These are phyloP conservation scores for Suhomyces kunorum DNA, from an alignment of 1,139 yeast genomes.

Conservation along the genomic window DNA sequence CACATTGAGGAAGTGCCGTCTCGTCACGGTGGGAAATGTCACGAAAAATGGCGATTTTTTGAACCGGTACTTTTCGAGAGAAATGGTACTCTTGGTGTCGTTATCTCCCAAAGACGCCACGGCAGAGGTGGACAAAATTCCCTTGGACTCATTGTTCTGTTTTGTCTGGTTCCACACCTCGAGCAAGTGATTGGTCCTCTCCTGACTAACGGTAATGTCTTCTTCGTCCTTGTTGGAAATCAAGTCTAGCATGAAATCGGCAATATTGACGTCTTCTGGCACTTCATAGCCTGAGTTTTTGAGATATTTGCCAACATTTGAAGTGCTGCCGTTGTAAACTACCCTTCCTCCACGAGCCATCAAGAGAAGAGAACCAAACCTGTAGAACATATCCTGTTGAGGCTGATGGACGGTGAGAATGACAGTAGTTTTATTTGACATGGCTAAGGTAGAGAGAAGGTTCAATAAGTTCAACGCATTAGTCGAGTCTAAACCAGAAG, in stretches of 20 bases:
- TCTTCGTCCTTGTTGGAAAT: constrained; percentile 19
- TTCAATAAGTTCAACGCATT: constrained; percentile 23
- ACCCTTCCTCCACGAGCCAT: constrained; percentile 27
- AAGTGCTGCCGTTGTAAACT: constrained; percentile 23
- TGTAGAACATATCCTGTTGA: constrained; percentile 23
- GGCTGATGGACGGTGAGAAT: constrained; percentile 30
- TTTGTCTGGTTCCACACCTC: constrained; percentile 16
- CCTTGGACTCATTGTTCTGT: not conserved
- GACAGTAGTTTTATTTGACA: constrained; percentile 23
- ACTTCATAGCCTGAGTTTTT: constrained; percentile 16
- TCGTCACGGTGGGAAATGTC: constrained; percentile 19
- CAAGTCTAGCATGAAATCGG: constrained; percentile 24
- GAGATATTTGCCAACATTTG: constrained; percentile 18
- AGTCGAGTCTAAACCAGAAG: constrained; percentile 29
- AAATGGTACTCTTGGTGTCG: constrained; percentile 11
- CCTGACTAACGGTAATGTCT: constrained; percentile 14
- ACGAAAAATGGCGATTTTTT: constrained; percentile 23
- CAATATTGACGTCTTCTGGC: constrained; percentile 19
- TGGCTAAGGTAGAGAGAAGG: constrained; percentile 21
- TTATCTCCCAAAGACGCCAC: not conserved
- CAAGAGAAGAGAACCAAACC: constrained; percentile 24
- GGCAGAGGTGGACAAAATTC: not conserved
- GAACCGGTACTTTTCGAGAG: constrained; percentile 24
- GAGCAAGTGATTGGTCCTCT: constrained; percentile 18
- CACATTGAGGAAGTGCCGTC: constrained; percentile 22